phyloP scores from a whole-genome alignment of 2,329 filamentous ascomycete genomes.

The Metarhizium rileyi region DNA sequence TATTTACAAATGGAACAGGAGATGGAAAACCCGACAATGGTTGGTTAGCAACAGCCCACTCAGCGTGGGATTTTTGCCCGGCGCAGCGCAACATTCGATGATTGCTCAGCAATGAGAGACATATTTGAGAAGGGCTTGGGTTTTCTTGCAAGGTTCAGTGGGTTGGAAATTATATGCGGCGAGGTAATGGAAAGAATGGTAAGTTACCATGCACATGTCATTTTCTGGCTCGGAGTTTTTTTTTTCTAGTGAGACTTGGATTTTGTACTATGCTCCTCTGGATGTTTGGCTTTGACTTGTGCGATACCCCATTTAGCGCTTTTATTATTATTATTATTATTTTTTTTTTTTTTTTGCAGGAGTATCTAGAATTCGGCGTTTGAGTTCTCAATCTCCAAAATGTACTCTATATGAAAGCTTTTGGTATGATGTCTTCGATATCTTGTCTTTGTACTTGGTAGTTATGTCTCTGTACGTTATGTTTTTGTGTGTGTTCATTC shows the following conservation, averaged over 20 bases:
- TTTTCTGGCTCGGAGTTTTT: background rate
- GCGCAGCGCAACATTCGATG: background rate
- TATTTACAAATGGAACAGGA: too few relatives aligned
- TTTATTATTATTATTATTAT: background rate
- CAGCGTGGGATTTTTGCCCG: background rate
- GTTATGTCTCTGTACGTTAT: background rate
- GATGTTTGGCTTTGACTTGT: conserved; percentile 4
- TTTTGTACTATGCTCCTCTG: conserved; percentile 1
- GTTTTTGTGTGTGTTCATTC: conserved; percentile 2
- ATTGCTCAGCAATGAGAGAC: background rate
- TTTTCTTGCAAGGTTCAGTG: background rate
- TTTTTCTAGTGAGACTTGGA: background rate
- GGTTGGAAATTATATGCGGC: background rate
- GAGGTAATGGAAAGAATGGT: background rate
- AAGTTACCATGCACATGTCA: background rate
- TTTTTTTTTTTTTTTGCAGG: background rate
- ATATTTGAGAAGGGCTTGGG: background rate
- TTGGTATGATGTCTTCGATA: conserved; percentile 9
- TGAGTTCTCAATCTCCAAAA: background rate
- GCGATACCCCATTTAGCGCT: conserved; percentile 15
- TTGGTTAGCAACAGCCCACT: background rate
- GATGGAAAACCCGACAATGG: too few relatives aligned
- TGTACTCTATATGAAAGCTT: conserved; percentile 13
- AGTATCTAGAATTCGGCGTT: conserved; percentile 1
- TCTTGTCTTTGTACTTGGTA: conserved; percentile 5